These are phyloP conservation scores for Emmonsia crescens DNA, from an alignment of 2,329 filamentous ascomycete genomes.

Conservation along the genomic window DNA sequence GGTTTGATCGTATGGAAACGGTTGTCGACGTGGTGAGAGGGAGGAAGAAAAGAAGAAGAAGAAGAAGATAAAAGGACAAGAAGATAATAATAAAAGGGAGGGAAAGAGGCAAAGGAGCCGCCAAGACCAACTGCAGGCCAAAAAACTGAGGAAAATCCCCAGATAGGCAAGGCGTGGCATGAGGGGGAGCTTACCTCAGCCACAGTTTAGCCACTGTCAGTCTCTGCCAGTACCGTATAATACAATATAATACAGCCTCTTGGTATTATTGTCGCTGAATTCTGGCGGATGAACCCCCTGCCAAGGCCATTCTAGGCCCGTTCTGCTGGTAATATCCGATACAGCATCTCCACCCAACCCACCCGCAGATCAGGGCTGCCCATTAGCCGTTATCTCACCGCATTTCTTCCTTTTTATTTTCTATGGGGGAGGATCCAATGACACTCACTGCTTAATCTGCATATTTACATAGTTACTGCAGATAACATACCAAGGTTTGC, in stretches of 20 bases:
- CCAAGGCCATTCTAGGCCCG: not conserved
- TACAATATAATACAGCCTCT: not conserved
- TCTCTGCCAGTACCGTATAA: not conserved
- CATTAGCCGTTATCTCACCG: not conserved
- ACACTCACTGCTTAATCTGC: too few relatives aligned
- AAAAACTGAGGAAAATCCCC: not conserved
- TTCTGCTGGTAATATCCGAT: not conserved
- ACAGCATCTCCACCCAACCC: not conserved
- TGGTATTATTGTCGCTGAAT: not conserved
- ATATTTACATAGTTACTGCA: too few relatives aligned
- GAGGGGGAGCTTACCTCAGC: not conserved
- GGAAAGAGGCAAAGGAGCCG: not conserved
- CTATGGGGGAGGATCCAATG: too few relatives aligned
- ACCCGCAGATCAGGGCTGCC: not conserved
- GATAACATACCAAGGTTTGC: too few relatives aligned
- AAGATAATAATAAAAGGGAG: constrained; percentile 6
- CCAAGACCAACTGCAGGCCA: not conserved
- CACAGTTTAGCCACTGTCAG: not conserved
- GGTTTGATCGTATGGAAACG: constrained; percentile 15
- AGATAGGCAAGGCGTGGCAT: not conserved
- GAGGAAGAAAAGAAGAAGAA: constrained; percentile 12
- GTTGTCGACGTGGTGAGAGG: constrained; percentile 16
- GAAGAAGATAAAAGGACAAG: constrained; percentile 10
- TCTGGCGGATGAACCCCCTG: not conserved
- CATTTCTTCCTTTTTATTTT: not conserved